Base-by-base conservation (phyloP, 1,284 basidiomycete species). In the Naganishia sp. region DNA sequence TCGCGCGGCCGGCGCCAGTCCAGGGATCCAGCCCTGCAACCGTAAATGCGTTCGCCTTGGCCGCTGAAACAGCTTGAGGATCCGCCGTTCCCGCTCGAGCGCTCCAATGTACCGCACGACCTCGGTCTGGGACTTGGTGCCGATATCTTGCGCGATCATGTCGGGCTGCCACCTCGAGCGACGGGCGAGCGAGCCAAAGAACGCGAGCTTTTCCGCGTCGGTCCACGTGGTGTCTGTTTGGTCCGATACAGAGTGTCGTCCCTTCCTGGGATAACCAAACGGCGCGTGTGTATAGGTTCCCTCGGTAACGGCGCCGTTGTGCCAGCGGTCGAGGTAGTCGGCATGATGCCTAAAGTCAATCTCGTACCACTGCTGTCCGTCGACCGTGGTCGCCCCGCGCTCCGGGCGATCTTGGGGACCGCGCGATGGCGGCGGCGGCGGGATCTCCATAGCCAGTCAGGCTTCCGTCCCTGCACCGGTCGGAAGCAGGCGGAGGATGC, bases 91-190 rank as follows among this genome's bases (percentile, higher is more conserved):
- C 10, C 50, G 67, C n/a, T 77, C 73, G 16, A 90, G 81, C 15
- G 79, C 57, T 28, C 84, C 80, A 64, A 90, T 77, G 71, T 88
- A 90, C 4, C 82, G 75, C 57, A 82, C 84, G 31, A 90, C 86
- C 63, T 90, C 86, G 16, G 82, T 73, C 2, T 84, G 77, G 15
- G 81, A 83, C 77, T 89, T 90, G n/a, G 84, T 85, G 5, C 69
- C 36, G 43, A 90, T 79, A 59, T 84, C 83, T n/a, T 78, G 79
- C 0, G 88, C 85, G 63, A 90, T 87, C 53, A 90, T 81, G 74
- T 92, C 89, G 1, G 88, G 86, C 23, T 88, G 81, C 21, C 86
- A 78, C 25, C 87, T 83, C n/a, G 88, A 90, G 75, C 88, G 82
- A 0, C 85, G 75, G 16, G 81, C 74, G 16, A 90, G 77, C 0